Conservation (phyloP, 2,329 filamentous ascomycete species). For the Penicillium verrucosum region DNA sequence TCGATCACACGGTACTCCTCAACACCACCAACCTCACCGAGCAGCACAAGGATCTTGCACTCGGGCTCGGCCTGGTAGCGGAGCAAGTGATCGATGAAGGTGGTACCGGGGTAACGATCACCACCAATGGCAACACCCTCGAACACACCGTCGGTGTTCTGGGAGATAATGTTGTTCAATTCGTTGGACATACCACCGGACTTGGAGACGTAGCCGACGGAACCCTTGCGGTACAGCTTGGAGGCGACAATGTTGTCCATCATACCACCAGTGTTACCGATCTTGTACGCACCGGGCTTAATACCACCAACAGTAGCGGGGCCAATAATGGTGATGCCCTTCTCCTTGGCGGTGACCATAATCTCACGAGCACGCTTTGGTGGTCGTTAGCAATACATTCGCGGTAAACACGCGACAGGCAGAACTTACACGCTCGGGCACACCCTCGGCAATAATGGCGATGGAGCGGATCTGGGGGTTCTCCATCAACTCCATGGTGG, state of each 20-base stretch:
- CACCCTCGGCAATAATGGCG: constrained; percentile 98
- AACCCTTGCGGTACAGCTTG: constrained; percentile 99
- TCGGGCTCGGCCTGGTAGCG: constrained; percentile 94
- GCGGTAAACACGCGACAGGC: background rate
- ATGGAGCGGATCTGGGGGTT: constrained; percentile 96
- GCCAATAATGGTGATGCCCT: constrained; percentile 98
- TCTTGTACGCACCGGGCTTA: constrained; percentile 99
- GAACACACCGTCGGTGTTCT: constrained; percentile 96
- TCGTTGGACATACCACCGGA: constrained; percentile 99
- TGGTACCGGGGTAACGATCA: constrained; percentile 97
- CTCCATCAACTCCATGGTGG: constrained; percentile 98
- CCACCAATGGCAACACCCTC: constrained; percentile 99
- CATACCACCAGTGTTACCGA: constrained; percentile 99
- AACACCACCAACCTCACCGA: constrained; percentile 98
- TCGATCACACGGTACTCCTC: constrained; percentile 99
- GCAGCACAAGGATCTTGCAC: constrained; percentile 93
- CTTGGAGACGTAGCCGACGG: constrained; percentile 99
- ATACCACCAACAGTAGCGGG: constrained; percentile 98
- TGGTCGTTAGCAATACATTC: background rate
- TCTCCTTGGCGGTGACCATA: constrained; percentile 92
- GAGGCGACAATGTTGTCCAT: constrained; percentile 99
- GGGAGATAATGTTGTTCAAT: constrained; percentile 98
- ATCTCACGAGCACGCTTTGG: constrained; percentile 90
- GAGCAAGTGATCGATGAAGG: constrained; percentile 97
- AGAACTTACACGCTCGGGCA: constrained; percentile 78